These are phyloP conservation scores for Rubia yunnanensis DNA, from an alignment of 257 asterid genomes.

Conservation along the genomic window DNA sequence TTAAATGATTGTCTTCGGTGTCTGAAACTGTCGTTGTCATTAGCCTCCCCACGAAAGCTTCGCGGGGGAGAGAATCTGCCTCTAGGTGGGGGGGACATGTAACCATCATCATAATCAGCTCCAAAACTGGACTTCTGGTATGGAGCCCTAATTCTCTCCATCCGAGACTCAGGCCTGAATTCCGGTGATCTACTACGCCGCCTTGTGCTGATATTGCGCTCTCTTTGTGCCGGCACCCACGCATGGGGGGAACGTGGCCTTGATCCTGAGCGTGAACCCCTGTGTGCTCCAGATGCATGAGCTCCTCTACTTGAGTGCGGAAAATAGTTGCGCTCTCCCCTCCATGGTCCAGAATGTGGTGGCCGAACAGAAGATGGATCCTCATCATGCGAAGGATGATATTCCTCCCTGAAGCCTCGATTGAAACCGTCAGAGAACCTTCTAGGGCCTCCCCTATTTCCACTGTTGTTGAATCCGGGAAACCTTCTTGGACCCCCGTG, in stretches of 20 bases:
- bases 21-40: constrained; percentile 36
- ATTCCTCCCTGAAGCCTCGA: constrained; percentile 40
- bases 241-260: constrained; percentile 67
- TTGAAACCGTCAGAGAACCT: constrained; percentile 34
- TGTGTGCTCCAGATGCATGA: constrained; percentile 22
- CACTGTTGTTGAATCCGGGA: constrained; percentile 22
- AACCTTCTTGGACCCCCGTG: constrained; percentile 35
- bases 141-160: constrained; percentile 42
- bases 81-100: constrained; percentile 48
- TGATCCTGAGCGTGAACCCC: constrained; percentile 71
- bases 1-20: constrained; percentile 50
- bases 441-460: constrained; percentile 32
- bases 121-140: constrained; percentile 37
- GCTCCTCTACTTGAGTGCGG: constrained; percentile 34
- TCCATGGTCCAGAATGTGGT: constrained; percentile 37
- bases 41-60: constrained; percentile 32
- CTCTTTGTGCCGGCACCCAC: constrained; percentile 50
- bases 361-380: constrained; percentile 27
- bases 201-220: constrained; percentile 31
- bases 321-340: constrained; percentile 49
- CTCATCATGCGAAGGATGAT: constrained; percentile 34
- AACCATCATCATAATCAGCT: constrained; percentile 42
- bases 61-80: constrained; percentile 38
- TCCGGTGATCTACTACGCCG: constrained; percentile 60
- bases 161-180: constrained; percentile 44